Evolutionary conservation across 2,329 filamentous ascomycete species (phyloP).

Genomic region (Raffaelea albimanens): DNA sequence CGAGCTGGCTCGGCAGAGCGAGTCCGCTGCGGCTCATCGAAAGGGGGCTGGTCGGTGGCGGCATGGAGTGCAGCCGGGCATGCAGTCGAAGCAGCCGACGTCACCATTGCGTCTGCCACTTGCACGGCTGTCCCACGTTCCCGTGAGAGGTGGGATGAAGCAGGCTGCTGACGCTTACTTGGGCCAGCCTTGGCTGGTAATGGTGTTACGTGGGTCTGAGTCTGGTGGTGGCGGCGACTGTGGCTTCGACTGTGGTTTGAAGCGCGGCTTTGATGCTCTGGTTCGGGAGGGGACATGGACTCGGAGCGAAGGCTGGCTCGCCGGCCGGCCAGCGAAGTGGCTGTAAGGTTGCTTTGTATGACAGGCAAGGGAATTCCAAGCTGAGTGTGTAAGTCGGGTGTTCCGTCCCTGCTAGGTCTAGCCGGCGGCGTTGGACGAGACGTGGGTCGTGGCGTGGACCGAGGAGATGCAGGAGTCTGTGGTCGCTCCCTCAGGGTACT

Average conservation of each 20-base stretch:
- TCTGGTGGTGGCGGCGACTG: not conserved
- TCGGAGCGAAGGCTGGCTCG: slow-evolving; percentile 27
- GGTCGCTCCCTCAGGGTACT: not conserved
- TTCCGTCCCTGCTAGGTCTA: slow-evolving; percentile 61
- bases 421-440: slow-evolving; percentile 38
- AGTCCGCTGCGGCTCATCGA: no score
- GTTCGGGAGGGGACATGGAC: not conserved
- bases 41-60: not conserved
- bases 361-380: slow-evolving; percentile 40
- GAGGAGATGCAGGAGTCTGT: slow-evolving; percentile 17
- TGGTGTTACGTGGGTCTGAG: no score
- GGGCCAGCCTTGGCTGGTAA: no score
- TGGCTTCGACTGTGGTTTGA: not conserved
- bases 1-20: slow-evolving; percentile 3
- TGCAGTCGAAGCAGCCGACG: not conserved
- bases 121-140: no score
- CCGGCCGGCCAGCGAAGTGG: slow-evolving; percentile 37
- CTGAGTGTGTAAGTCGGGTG: slow-evolving; percentile 50
- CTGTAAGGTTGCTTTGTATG: slow-evolving; percentile 53
- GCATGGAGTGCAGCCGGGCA: not conserved
- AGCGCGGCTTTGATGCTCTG: not conserved
- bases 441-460: not conserved
- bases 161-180: not conserved
- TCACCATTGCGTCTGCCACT: not conserved
- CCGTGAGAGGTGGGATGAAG: not conserved